Evolutionary conservation across 306 rosid genomes (phyloP).

Genomic region (Begonia peltatifolia): DNA sequence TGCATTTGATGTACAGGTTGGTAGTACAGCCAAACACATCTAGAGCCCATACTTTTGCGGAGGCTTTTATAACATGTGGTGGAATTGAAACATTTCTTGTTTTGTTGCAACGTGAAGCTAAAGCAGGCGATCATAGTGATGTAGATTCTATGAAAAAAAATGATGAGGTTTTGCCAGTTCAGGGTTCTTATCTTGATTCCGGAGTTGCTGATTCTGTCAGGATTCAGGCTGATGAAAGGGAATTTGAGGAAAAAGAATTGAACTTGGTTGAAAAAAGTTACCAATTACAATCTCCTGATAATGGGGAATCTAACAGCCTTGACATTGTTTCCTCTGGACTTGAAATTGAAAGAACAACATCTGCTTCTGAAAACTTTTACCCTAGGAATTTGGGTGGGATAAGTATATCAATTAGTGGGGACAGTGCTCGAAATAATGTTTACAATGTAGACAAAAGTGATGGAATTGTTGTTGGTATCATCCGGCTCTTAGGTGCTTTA

Average conservation of each 20-base stretch:
- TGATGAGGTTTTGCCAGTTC: conserved; percentile 18
- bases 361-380: conserved; percentile 40
- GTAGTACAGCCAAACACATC: conserved; percentile 78
- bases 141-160: conserved; percentile 22
- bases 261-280: conserved; percentile 27
- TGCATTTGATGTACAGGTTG: conserved; percentile 85
- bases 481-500: conserved; percentile 72
- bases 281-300: conserved; percentile 32
- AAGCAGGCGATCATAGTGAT: conserved; percentile 53
- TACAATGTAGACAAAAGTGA: conserved; percentile 80
- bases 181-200: conserved; percentile 24
- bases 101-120: conserved; percentile 81
- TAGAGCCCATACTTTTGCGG: conserved; percentile 75
- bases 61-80: conserved; percentile 78
- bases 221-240: conserved; percentile 26
- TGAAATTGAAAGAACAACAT: conserved; percentile 32
- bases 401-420: conserved; percentile 76
- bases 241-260: conserved; percentile 28
- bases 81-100: conserved; percentile 94
- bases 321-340: conserved; percentile 26
- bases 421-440: conserved; percentile 91
- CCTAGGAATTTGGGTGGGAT: conserved; percentile 81
- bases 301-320: conserved; percentile 17
- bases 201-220: conserved; percentile 22
- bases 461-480: conserved; percentile 79